Percentiles rank a stretch among this genome's conserved stretches.
Conservation (phyloP, 352 stramenopile species). For the Globisporangium camurandrum region DNA sequence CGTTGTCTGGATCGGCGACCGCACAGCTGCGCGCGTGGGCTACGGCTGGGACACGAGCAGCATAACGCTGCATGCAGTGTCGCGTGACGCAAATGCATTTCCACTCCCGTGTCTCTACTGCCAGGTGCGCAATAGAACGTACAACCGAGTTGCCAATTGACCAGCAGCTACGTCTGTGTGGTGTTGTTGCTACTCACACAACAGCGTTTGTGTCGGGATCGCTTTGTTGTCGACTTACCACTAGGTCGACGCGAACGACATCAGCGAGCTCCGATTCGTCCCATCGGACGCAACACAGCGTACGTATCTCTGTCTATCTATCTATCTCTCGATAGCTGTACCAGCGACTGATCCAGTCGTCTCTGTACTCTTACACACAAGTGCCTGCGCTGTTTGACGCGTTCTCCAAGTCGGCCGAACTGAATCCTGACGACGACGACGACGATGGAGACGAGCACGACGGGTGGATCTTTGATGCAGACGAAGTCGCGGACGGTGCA, state of each 20-base stretch:
- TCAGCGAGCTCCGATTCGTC: slow-evolving; percentile 72
- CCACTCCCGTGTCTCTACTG: slow-evolving; percentile 71
- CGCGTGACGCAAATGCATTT: slow-evolving; percentile 55
- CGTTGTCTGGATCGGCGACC: slow-evolving; percentile 52
- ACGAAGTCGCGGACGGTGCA: slow-evolving; percentile 63
- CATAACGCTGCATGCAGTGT: slow-evolving; percentile 74
- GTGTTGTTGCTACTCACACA: too few relatives aligned
- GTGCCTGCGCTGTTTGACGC: slow-evolving; percentile 65
- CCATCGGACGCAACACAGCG: slow-evolving; percentile 50
- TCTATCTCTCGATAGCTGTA: too few relatives aligned
- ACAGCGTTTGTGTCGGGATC: neutral
- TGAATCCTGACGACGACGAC: slow-evolving; percentile 70
- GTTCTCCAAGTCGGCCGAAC: slow-evolving; percentile 74
- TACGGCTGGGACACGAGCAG: slow-evolving; percentile 69
- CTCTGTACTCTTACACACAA: neutral
- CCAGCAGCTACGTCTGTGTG: neutral
- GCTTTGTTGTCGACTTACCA: neutral
- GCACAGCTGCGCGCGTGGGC: slow-evolving; percentile 27
- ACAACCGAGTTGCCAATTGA: neutral
- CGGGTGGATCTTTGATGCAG: slow-evolving; percentile 78
- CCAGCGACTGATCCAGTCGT: neutral
- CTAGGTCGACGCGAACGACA: slow-evolving; percentile 55
- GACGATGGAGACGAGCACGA: slow-evolving; percentile 31
- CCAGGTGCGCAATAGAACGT: slow-evolving; percentile 23
- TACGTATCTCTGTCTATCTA: too few relatives aligned